Conservation (phyloP, 73 alveolate species). For the Effrenium voratum region DNA sequence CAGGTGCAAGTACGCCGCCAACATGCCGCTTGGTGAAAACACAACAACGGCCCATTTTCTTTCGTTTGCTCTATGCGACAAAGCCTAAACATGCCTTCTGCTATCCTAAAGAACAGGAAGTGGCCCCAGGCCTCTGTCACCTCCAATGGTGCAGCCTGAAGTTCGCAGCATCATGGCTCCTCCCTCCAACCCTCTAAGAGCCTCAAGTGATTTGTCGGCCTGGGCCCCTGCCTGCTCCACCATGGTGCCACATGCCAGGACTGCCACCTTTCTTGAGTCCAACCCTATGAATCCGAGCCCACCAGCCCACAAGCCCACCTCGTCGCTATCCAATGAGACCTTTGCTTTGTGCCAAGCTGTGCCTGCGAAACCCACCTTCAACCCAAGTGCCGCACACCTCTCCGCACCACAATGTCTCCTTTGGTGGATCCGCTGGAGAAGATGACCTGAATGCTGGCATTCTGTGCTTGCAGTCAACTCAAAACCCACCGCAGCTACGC, state of each 20-base stretch:
- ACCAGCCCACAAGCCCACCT: neutral
- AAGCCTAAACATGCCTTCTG: no score
- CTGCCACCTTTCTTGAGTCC: conserved; percentile 33
- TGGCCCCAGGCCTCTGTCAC: neutral
- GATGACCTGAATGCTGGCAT: conserved; percentile 8
- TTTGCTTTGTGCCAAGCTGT: neutral
- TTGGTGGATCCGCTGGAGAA: conserved; percentile 54
- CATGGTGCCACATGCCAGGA: conserved; percentile 62
- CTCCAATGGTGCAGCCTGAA: conserved; percentile 62
- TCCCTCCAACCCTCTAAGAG: no score
- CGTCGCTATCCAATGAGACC: conserved; percentile 89
- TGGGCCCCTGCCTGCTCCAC: conserved; percentile 77
- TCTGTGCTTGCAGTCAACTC: neutral
- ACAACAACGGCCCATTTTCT: no score
- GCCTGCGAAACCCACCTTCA: neutral
- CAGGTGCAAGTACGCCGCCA: no score
- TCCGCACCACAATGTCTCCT: conserved; percentile 83
- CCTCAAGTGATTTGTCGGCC: neutral
- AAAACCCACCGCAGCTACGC: neutral
- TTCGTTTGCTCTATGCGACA: no score
- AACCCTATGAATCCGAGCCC: neutral
- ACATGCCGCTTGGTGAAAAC: no score
- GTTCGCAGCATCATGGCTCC: no score
- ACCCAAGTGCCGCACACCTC: conserved; percentile 6
- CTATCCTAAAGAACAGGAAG: no score